A percentile compares a stretch with the other conserved stretches of the same genome.
Conservation (phyloP, 2,329 filamentous ascomycete genomes). For the Claviceps sp. region DNA sequence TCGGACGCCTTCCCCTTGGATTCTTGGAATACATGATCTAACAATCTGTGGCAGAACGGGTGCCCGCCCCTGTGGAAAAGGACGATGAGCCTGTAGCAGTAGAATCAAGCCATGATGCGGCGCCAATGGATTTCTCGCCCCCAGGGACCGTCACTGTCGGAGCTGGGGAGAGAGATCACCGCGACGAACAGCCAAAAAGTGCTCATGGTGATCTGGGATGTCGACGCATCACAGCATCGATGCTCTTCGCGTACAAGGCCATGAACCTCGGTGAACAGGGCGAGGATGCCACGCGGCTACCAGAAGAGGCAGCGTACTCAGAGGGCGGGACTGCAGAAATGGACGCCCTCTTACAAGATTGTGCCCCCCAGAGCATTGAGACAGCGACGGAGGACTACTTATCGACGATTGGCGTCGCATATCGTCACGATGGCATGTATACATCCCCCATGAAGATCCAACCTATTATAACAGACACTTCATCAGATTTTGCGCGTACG, state of each 20-base stretch:
- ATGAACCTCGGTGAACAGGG: conserved; percentile 10
- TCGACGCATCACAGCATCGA: conserved; percentile 14
- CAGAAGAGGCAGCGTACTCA: background rate
- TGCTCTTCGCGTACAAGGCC: conserved; percentile 19
- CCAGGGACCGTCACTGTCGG: background rate
- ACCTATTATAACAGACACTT: too few relatives aligned
- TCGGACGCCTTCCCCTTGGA: too few relatives aligned
- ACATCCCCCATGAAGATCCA: background rate
- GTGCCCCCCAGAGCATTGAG: background rate
- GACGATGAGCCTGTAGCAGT: background rate
- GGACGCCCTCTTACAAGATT: background rate
- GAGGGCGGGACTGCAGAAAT: background rate
- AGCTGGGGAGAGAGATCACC: background rate
- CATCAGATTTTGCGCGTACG: background rate
- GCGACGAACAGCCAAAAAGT: background rate
- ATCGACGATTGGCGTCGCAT: background rate
- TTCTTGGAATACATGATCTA: background rate
- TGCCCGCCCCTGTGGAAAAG: background rate
- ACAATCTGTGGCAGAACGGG: background rate
- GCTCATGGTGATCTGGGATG: conserved; percentile 4
- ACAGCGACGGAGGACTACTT: background rate
- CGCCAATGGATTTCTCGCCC: background rate
- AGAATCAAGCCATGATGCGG: background rate
- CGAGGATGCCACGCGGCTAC: conserved; percentile 9
- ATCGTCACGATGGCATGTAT: background rate